Conservation (phyloP, 371 early-diverging fungal genomes). For the Paramicrosporidium saccamoebae region DNA sequence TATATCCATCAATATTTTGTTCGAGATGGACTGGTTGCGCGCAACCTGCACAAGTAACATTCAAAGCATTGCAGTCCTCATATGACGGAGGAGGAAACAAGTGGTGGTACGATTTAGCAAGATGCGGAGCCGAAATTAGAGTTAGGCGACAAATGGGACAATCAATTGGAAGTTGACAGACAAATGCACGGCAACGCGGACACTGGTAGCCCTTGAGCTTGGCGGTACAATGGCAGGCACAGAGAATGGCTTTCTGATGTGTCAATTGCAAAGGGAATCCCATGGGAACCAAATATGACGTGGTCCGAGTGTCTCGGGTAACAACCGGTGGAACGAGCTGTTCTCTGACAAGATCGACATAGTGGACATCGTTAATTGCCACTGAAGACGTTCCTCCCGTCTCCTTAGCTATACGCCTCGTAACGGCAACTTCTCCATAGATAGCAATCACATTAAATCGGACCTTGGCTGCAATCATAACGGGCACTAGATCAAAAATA, state of each 20-base stretch:
- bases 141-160: constrained; percentile 73
- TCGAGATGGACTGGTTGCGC: not conserved
- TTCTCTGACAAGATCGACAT: constrained; percentile 39
- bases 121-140: constrained; percentile 55
- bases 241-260: constrained; percentile 23
- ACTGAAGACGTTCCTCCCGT: constrained; percentile 60
- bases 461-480: constrained; percentile 22
- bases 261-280: constrained; percentile 41
- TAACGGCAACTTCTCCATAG: constrained; percentile 61
- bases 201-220: constrained; percentile 46
- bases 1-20: not conserved
- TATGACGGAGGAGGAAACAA: too few species aligned
- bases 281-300: constrained; percentile 43
- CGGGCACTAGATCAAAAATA: constrained; percentile 38
- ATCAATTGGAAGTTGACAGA: constrained; percentile 66
- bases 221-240: constrained; percentile 49
- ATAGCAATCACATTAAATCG: constrained; percentile 51
- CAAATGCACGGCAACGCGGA: constrained; percentile 41
- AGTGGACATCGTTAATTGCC: constrained; percentile 42
- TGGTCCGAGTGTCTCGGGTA: constrained; percentile 12
- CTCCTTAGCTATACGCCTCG: constrained; percentile 21
- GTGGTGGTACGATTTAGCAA: constrained; percentile 82
- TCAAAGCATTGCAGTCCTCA: constrained; percentile 25
- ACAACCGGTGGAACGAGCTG: constrained; percentile 38
- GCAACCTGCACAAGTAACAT: constrained; percentile 11